Evolutionary conservation across 73 alveolate species (phyloP), one percentile per base, ranked within the genome.

Genomic region (Paramecium primaurelia): DNA sequence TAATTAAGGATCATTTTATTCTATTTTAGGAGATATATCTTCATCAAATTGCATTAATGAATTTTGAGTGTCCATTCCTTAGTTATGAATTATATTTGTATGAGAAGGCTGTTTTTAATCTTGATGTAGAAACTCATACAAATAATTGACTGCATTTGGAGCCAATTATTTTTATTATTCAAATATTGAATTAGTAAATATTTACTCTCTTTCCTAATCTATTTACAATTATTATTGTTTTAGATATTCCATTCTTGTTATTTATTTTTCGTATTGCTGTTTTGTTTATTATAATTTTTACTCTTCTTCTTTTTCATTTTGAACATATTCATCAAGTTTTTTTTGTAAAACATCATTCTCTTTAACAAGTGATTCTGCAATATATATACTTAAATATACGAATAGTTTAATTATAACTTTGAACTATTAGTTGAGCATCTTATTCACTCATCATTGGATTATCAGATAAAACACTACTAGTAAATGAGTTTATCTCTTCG

Each of bases 41-140:
- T 80, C 77, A 80, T 80, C 91, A 80, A 80, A 80, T 80, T 80
- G 58, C 71, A 80, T 80, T 47, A 80, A 80, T n/a, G 91, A 73
- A 14, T 73, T 80, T 80, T 80, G 18, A 2, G 91, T 64, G 8
- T 64, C 84, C 42, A 28, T 64, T 64, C 84, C 84, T 64, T 64
- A n/a, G 16, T 34, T 64, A 64, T 64, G 84, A 64, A 64, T 64
- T 28, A 64, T 64, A 64, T 64, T 18, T 1, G 28, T 64, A 25
- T 64, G 30, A 64, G 84, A 45, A 2, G 91, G 73, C 9, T 25
- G 20, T 25, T 42, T 80, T 9, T 80, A 25, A 80, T 45, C 75
- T 45, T 34, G 36, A 44, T 80, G 91, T 0, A 49, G 25, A 25
- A 26, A 45, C 49, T 80, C 71, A 45, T 80, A 80, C 9, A 45